Percentiles rank a stretch among this genome's conserved stretches.
These are phyloP conservation scores for Blastobotrys elegans DNA, from an alignment of 1,139 yeast genomes.

Conservation along the genomic window DNA sequence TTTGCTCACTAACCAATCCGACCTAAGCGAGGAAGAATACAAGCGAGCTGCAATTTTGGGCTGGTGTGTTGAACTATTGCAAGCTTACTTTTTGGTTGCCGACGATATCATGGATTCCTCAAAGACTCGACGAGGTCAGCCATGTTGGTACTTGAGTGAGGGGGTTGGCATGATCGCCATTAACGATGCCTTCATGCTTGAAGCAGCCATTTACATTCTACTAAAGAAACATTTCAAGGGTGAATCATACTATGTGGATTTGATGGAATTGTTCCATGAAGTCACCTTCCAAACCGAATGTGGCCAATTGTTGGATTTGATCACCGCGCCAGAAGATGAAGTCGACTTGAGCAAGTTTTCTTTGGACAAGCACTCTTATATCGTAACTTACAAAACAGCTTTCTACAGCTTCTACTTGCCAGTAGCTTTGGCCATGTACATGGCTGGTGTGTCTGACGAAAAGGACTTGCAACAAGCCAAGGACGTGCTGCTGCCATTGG, in stretches of 20 bases:
- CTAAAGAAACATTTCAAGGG: constrained; percentile 82
- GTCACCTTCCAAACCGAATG: constrained; percentile 96
- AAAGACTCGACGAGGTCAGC: constrained; percentile 96
- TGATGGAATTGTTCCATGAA: constrained; percentile 76
- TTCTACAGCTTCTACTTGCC: constrained; percentile 97
- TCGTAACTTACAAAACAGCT: constrained; percentile 95
- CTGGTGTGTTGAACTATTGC: constrained; percentile 92
- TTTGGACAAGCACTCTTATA: constrained; percentile 84
- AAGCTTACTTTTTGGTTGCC: constrained; percentile 94
- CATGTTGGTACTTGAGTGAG: constrained; percentile 85
- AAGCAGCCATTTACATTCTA: constrained; percentile 85
- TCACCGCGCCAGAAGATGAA: constrained; percentile 94
- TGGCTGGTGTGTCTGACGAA: constrained; percentile 71
- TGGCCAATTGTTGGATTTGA: constrained; percentile 91
- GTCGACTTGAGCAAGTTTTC: constrained; percentile 88
- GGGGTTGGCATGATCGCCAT: constrained; percentile 90
- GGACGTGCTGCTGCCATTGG: constrained; percentile 86
- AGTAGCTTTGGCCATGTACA: constrained; percentile 93
- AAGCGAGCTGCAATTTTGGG: constrained; percentile 85
- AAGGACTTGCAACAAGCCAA: constrained; percentile 81
- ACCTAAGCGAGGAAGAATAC: constrained; percentile 64
- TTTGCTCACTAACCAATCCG: constrained; percentile 66
- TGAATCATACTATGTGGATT: constrained; percentile 80
- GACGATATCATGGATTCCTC: constrained; percentile 99
- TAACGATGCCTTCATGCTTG: constrained; percentile 95